A percentile compares a stretch with the other conserved stretches of the same genome.
Conservation (phyloP, 805 yeast genomes). For the Zygosaccharomyces siamensis region DNA sequence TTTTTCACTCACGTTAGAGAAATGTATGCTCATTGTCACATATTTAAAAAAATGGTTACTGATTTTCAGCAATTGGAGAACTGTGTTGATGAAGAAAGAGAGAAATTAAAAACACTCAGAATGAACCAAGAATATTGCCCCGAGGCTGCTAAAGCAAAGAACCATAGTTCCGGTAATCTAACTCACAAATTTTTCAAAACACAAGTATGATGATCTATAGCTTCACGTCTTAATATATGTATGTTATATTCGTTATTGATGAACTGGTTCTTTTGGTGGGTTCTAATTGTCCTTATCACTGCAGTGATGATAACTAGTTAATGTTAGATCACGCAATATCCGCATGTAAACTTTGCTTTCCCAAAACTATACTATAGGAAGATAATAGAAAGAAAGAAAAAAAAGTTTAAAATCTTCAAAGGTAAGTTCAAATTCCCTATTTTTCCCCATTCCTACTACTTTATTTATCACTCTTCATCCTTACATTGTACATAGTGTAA, state of each 20-base stretch:
- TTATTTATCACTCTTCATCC: background rate
- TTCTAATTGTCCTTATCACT: background rate
- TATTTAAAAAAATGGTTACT: constrained; percentile 25
- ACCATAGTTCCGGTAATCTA: constrained; percentile 7
- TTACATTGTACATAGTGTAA: background rate
- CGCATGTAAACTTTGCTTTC: no score
- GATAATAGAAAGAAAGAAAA: background rate
- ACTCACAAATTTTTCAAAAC: constrained; percentile 8
- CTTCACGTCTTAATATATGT: background rate
- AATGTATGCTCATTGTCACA: constrained; percentile 26
- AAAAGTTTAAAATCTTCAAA: no score
- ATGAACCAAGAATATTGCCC: background rate
- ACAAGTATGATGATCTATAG: background rate
- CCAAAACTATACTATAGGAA: background rate
- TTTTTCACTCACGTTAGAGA: constrained; percentile 24
- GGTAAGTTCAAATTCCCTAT: no score
- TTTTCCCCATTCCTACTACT: no score
- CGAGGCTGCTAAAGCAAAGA: background rate
- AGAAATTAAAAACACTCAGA: background rate
- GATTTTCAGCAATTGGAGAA: constrained; percentile 24
- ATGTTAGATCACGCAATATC: no score
- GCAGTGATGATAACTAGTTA: no score
- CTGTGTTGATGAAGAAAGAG: constrained; percentile 14
- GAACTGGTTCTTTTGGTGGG: background rate
- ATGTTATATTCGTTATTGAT: background rate